A percentile compares a stretch with the other conserved stretches of the same genome.
Evolutionary conservation across 169 alveolate genomes (phyloP).

Genomic region (Plasmodium fragile): DNA sequence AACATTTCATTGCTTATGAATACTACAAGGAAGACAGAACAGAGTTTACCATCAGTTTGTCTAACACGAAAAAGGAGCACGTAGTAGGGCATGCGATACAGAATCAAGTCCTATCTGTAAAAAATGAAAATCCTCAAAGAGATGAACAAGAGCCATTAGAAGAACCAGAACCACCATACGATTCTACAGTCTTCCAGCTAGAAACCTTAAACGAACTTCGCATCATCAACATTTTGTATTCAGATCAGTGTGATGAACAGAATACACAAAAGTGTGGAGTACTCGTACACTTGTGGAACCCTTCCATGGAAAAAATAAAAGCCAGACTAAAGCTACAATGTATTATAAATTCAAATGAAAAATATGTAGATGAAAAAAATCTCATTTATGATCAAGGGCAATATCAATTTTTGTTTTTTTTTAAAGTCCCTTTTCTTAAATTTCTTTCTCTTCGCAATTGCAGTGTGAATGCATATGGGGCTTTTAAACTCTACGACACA

Average conservation of each 20-base stretch:
- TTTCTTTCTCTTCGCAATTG: constrained; percentile 18
- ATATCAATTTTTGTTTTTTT: constrained; percentile 52
- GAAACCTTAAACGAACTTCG: constrained; percentile 52
- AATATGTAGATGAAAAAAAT: constrained; percentile 47
- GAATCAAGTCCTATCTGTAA: not conserved
- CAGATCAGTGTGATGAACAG: constrained; percentile 32
- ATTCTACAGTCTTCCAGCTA: constrained; percentile 25
- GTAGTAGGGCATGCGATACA: not conserved
- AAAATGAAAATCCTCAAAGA: not conserved
- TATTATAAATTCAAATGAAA: not conserved
- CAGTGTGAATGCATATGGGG: constrained; percentile 67
- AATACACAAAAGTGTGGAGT: constrained; percentile 32
- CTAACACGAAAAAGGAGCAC: not conserved
- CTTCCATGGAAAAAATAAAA: constrained; percentile 38
- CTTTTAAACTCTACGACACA: constrained; percentile 52
- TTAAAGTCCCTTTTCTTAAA: constrained; percentile 40
- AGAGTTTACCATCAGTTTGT: constrained; percentile 26
- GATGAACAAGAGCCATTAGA: not conserved
- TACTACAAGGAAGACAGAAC: constrained; percentile 53
- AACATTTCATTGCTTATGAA: constrained; percentile 62
- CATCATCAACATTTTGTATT: constrained; percentile 27
- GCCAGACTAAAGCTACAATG: constrained; percentile 55
- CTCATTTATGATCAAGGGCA: constrained; percentile 39
- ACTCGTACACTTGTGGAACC: constrained; percentile 48
- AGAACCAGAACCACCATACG: constrained; percentile 17